These are phyloP conservation scores for Naganishia liquefaciens DNA, from an alignment of 1,284 basidiomycete genomes.

Conservation along the genomic window DNA sequence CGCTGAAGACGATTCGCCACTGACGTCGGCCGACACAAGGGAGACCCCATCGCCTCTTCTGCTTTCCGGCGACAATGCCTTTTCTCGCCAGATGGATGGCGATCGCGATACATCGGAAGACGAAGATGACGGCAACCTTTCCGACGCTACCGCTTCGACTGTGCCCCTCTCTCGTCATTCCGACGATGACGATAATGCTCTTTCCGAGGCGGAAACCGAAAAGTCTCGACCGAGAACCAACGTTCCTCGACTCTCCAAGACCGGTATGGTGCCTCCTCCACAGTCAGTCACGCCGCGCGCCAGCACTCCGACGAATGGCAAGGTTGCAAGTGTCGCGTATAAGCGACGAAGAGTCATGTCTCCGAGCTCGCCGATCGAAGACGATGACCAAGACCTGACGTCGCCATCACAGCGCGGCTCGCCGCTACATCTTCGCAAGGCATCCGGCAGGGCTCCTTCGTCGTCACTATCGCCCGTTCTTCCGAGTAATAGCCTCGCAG, in stretches of 20 bases:
- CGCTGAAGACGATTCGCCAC: slow-evolving; percentile 28
- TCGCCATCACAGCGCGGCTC: slow-evolving; percentile 1
- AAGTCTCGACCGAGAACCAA: neutral
- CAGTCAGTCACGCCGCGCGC: neutral
- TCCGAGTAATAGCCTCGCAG: slow-evolving; percentile 12
- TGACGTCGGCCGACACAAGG: slow-evolving; percentile 17
- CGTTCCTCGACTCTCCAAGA: neutral
- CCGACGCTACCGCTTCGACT: slow-evolving; percentile 37
- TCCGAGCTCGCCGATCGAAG: slow-evolving; percentile 29
- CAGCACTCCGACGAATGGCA: slow-evolving; percentile 6
- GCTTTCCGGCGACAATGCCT: slow-evolving; percentile 13
- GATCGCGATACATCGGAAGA: slow-evolving; percentile 3
- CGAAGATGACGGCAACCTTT: slow-evolving; percentile 34
- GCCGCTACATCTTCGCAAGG: neutral
- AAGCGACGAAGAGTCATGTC: slow-evolving; percentile 30
- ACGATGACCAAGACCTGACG: neutral
- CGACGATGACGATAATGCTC: slow-evolving; percentile 33
- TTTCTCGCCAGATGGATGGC: neutral
- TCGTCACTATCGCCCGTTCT: slow-evolving; percentile 18
- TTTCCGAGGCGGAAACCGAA: slow-evolving; percentile 11
- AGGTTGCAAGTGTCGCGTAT: slow-evolving; percentile 11
- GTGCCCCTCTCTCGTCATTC: slow-evolving; percentile 36
- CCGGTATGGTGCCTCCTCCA: slow-evolving; percentile 5
- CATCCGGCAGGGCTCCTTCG: slow-evolving; percentile 1
- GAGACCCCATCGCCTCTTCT: slow-evolving; percentile 25